A percentile compares a stretch with the other conserved stretches of the same genome.
Evolutionary conservation across 805 yeast species (phyloP).

Genomic region (Wickerhamiella vanderwaltii): DNA sequence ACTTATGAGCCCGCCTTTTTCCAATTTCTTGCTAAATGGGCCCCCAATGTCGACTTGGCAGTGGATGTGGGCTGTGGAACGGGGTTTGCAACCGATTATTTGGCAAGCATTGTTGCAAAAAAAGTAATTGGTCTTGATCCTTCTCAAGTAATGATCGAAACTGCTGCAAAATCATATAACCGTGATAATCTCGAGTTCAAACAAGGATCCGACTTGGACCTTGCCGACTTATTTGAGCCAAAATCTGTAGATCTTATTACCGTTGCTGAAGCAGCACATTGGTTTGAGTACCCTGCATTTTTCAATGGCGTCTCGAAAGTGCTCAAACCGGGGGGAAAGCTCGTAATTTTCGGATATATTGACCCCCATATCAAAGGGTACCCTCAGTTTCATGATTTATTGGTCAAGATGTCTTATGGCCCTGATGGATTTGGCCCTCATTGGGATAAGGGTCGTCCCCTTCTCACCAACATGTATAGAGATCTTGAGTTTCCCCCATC

Average conservation of each 20-base stretch:
- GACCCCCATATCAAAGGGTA: conserved; percentile 48
- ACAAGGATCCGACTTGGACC: conserved; percentile 22
- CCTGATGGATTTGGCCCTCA: conserved; percentile 38
- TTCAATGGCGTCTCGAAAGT: conserved; percentile 39
- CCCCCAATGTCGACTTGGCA: conserved; percentile 26
- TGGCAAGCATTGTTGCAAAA: conserved; percentile 33
- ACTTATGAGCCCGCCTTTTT: conserved; percentile 47
- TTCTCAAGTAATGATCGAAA: conserved; percentile 44
- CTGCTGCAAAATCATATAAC: conserved; percentile 27
- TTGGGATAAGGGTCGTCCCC: conserved; percentile 77
- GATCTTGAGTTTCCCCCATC: conserved; percentile 35
- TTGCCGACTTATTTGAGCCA: conserved; percentile 16
- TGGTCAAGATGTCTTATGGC: conserved; percentile 40
- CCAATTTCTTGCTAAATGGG: conserved; percentile 30
- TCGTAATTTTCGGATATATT: conserved; percentile 70
- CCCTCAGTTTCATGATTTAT: conserved; percentile 43
- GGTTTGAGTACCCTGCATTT: conserved; percentile 54
- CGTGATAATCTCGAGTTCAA: conserved; percentile 12
- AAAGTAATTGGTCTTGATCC: conserved; percentile 51
- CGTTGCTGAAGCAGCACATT: conserved; percentile 74
- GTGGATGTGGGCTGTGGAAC: conserved; percentile 75
- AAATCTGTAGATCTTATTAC: conserved; percentile 52
- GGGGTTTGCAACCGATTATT: conserved; percentile 53
- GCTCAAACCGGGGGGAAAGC: conserved; percentile 50
- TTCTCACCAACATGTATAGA: conserved; percentile 36